These are phyloP conservation scores for Ogataea trehalophila DNA, from an alignment of 805 yeast genomes.

Conservation along the genomic window DNA sequence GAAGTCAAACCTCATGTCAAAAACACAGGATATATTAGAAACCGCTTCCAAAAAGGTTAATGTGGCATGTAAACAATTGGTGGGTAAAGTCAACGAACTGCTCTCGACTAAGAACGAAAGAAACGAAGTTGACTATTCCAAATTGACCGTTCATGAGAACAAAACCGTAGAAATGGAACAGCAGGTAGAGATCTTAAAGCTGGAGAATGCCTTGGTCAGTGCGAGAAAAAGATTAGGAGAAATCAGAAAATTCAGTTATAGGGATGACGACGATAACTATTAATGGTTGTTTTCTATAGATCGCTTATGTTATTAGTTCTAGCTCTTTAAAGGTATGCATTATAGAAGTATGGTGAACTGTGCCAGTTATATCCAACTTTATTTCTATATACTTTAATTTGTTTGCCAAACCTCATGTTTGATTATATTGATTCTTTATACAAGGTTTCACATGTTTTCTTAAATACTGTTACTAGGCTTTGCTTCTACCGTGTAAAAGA, in stretches of 20 bases:
- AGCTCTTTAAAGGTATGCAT: too few species aligned
- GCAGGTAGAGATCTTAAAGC: constrained; percentile 81
- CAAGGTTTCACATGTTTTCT: too few species aligned
- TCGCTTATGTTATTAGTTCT: not conserved
- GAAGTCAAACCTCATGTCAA: constrained; percentile 71
- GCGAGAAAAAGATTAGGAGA: constrained; percentile 84
- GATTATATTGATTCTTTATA: too few species aligned
- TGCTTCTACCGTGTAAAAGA: too few species aligned
- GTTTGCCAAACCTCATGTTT: too few species aligned
- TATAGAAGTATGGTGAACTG: too few species aligned
- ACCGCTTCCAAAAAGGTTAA: constrained; percentile 63
- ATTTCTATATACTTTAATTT: too few species aligned
- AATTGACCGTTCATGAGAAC: constrained; percentile 70
- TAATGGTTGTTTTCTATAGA: not conserved
- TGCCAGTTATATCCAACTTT: too few species aligned
- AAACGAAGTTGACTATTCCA: constrained; percentile 57
- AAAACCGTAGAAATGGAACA: constrained; percentile 88
- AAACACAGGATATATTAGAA: constrained; percentile 72
- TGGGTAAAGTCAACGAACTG: constrained; percentile 46
- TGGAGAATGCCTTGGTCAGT: constrained; percentile 64
- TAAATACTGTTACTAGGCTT: too few species aligned
- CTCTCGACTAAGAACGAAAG: constrained; percentile 25
- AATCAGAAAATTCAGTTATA: constrained; percentile 74
- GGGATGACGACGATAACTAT: constrained; percentile 51
- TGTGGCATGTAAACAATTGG: constrained; percentile 70